Evolutionary conservation across 1,284 basidiomycete genomes (phyloP), one percentile per base, ranked within the genome.

Genomic region (Fomitopsis pinicola): DNA sequence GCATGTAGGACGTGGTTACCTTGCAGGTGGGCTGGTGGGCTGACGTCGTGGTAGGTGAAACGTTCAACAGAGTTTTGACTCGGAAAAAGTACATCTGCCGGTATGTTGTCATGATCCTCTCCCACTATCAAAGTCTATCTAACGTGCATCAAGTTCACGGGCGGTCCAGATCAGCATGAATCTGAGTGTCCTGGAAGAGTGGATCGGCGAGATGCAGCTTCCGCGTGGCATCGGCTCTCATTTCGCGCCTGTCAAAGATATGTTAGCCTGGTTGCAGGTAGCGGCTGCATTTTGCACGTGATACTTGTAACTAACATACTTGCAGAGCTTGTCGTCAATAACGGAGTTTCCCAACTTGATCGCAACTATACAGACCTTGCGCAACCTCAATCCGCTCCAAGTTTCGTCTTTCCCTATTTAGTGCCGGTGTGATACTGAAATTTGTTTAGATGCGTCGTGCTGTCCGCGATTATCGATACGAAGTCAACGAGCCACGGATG

Each of bases 11-110:
- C 33, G 48, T 55, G 42, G 17, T n/a, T 44, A 42, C 33, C 14
- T 45, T 14, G 44, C 57, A 10, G 52, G 40, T 52, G 36, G 9
- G 71, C 57, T 72, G 68, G 63, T 72, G 71, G 70, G 72, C 80
- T 61, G 35, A 53, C 60, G 35, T 58, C 55, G 28, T 54, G 36
- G 4, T 66, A 92, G 89, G 93, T 74, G 97, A 99, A 77, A 83
- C 94, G 36, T 99, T 98, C 79, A 99, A 99, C 75, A 89, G 96
- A 36, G 84, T 98, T 42, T 77, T 98, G 36, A 93, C 91, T 2
- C 83, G 95, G 58, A 95, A 95, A 76, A 97, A 95, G 72, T 97
- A 95, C 72, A 78, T 98, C 0, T 98, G 97, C 75, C 85, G 97
- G 80, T 94, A 80, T 63, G 76, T 69, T 6, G 42, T 42, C 22